A percentile compares a stretch with the other conserved stretches of the same genome.
Evolutionary conservation across 208 protist species (phyloP).

Genomic region (Leishmania braziliensis): DNA sequence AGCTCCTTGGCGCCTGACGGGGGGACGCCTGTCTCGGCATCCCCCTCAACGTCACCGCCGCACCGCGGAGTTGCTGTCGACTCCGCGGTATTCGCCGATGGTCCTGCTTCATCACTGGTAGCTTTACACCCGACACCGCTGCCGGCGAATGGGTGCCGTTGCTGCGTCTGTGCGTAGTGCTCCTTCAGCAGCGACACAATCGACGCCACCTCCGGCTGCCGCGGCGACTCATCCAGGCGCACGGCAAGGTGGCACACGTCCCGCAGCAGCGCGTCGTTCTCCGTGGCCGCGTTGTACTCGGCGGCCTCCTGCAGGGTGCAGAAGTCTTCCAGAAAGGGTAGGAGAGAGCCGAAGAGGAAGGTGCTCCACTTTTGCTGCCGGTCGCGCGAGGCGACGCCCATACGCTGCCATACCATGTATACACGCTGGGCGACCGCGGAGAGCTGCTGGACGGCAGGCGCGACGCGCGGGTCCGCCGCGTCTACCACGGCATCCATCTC

Average conservation of each 20-base stretch:
- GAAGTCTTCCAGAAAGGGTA: conserved; percentile 54
- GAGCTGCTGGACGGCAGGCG: conserved; percentile 23
- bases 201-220: conserved; percentile 32
- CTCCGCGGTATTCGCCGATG: not conserved
- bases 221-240: conserved; percentile 52
- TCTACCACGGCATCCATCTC: not conserved
- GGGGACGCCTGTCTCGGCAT: too few relatives aligned
- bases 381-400: conserved; percentile 46
- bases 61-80: not conserved
- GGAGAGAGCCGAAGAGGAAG: conserved; percentile 46
- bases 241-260: conserved; percentile 53
- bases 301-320: conserved; percentile 42
- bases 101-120: not conserved
- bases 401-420: conserved; percentile 44
- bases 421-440: conserved; percentile 21
- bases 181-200: conserved; percentile 25
- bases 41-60: not conserved
- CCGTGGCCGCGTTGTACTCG: conserved; percentile 48
- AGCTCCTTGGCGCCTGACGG: not conserved
- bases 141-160: not conserved
- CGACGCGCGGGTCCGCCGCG: conserved; percentile 18
- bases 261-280: conserved; percentile 56
- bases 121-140: not conserved
- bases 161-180: conserved; percentile 17
- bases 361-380: conserved; percentile 37